These are phyloP conservation scores for Tephrocybe rancida DNA, from an alignment of 768 basidiomycete genomes.

Conservation along the genomic window DNA sequence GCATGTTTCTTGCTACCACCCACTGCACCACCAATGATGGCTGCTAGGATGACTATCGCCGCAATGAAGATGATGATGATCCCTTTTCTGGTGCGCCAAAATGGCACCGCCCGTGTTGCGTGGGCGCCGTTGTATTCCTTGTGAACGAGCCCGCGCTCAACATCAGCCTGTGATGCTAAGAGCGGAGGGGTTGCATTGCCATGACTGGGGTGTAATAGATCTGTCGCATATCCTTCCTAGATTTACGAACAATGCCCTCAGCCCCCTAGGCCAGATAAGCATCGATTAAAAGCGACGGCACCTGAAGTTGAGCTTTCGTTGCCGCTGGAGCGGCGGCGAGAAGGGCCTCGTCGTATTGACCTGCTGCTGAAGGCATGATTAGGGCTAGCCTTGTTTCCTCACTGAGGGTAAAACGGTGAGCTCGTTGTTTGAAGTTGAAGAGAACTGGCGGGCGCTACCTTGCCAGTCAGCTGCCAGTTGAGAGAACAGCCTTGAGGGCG, in stretches of 20 bases:
- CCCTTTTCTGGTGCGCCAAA: conserved; percentile 52
- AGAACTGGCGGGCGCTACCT: conserved; percentile 10
- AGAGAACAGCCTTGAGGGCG: conserved; percentile 15
- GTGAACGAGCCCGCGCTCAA: conserved; percentile 19
- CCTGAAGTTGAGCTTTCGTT: conserved; percentile 42
- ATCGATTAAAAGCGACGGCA: conserved; percentile 9
- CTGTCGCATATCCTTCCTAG: conserved; percentile 59
- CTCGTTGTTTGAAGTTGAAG: not conserved
- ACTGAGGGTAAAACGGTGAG: conserved; percentile 14
- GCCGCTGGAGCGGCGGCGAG: conserved; percentile 37
- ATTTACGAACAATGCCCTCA: conserved; percentile 3
- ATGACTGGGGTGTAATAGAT: conserved; percentile 35
- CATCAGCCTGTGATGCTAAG: conserved; percentile 20
- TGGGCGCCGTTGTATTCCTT: conserved; percentile 21
- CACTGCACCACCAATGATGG: conserved; percentile 59
- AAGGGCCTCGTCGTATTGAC: conserved; percentile 38
- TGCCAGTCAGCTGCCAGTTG: conserved; percentile 5
- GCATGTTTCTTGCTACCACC: conserved; percentile 39
- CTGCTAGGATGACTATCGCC: conserved; percentile 46
- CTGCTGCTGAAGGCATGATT: conserved; percentile 19
- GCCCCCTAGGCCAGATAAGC: not conserved
- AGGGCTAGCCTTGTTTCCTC: conserved; percentile 16
- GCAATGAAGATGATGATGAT: conserved; percentile 38
- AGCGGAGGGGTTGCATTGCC: conserved; percentile 16
- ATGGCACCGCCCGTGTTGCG: conserved; percentile 32